Evolutionary conservation across 768 basidiomycete species (phyloP).

Genomic region (Chalciporus sphaerocephalus): DNA sequence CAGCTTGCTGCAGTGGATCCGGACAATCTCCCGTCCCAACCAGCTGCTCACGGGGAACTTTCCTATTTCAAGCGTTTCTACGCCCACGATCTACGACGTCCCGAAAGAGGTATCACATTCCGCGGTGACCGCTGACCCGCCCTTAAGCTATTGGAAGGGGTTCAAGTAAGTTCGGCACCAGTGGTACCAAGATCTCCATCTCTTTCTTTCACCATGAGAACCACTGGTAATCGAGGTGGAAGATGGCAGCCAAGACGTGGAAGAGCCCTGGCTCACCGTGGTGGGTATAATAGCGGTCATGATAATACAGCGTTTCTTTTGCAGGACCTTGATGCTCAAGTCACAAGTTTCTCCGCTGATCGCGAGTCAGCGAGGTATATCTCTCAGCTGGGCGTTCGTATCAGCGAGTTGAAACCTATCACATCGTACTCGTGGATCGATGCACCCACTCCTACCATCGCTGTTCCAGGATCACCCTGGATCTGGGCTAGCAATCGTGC

Average conservation of each 20-base stretch:
- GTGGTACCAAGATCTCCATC: neutral
- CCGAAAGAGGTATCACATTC: too few species aligned
- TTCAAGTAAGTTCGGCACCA: neutral
- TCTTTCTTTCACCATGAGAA: conserved; percentile 15
- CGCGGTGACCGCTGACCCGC: neutral
- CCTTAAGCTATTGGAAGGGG: conserved; percentile 3
- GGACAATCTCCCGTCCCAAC: too few species aligned
- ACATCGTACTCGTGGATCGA: conserved; percentile 57
- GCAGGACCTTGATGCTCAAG: conserved; percentile 18
- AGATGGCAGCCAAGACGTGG: conserved; percentile 16
- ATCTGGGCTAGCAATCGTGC: conserved; percentile 49
- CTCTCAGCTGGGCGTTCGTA: conserved; percentile 24
- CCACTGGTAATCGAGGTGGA: conserved; percentile 8
- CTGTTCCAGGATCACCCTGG: conserved; percentile 55
- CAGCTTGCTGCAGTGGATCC: too few species aligned
- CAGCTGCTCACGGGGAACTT: too few species aligned
- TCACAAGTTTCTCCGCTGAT: conserved; percentile 18
- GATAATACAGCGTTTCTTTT: conserved; percentile 13
- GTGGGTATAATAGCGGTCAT: neutral
- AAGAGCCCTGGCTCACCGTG: conserved; percentile 3
- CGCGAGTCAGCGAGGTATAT: conserved; percentile 2
- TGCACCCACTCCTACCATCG: conserved; percentile 41
- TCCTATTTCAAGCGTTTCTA: too few species aligned
- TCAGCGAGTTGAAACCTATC: conserved; percentile 39
- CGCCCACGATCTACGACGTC: too few species aligned